These are phyloP conservation scores for Nyssa sinensis DNA, from an alignment of 148 eudicot genomes.

Conservation along the genomic window DNA sequence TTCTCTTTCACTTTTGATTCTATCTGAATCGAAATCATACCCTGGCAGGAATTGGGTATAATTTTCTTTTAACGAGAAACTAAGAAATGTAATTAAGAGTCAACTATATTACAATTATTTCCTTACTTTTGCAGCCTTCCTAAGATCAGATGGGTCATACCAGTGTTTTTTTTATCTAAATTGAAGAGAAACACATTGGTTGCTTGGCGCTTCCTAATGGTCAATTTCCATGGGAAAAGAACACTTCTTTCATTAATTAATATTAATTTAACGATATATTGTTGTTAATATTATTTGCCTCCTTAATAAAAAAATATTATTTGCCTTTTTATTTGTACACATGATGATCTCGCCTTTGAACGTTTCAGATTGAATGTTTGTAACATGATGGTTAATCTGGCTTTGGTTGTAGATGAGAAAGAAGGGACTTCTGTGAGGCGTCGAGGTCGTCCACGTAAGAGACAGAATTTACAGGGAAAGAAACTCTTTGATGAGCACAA, in stretches of 20 bases:
- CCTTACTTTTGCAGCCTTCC: background rate
- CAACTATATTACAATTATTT: no score
- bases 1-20: background rate
- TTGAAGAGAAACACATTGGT: background rate
- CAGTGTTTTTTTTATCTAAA: background rate
- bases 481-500: conserved; percentile 79
- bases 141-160: background rate
- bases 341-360: background rate
- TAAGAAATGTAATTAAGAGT: no score
- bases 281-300: background rate
- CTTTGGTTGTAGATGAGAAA: conserved; percentile 57
- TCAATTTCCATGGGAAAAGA: background rate
- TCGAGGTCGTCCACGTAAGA: conserved; percentile 75
- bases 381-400: conserved; percentile 21
- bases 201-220: no score
- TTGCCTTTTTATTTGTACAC: background rate
- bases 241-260: no score
- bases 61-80: background rate
- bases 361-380: background rate
- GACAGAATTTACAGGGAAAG: conserved; percentile 61
- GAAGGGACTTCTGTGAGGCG: conserved; percentile 64
- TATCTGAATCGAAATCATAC: background rate
- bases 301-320: no score
- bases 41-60: background rate
- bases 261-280: no score